phyloP scores from a whole-genome alignment of 441 rosid species.

The Sinapis alba region DNA sequence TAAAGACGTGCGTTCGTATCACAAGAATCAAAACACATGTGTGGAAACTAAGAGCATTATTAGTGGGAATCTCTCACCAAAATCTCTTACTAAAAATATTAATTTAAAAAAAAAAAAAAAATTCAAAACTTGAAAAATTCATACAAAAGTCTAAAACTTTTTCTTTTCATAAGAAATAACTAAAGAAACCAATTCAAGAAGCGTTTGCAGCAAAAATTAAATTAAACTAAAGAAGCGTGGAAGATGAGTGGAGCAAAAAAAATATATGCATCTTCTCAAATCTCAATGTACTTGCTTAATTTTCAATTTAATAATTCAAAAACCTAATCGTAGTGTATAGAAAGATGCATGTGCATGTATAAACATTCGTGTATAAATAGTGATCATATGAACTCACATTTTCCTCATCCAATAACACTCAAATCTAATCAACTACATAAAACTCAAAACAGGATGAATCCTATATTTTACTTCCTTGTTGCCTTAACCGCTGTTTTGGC shows the following conservation, averaged over 20 bases:
- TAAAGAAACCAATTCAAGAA: not conserved
- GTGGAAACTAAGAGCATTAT: too few species aligned
- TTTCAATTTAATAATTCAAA: not conserved
- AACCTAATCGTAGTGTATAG: not conserved
- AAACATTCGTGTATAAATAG: slow-evolving; percentile 31
- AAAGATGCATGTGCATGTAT: not conserved
- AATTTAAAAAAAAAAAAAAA: too few species aligned
- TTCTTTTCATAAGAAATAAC: not conserved
- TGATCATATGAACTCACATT: not conserved
- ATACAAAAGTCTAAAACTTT: too few species aligned
- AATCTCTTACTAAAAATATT: too few species aligned
- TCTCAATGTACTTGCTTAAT: not conserved
- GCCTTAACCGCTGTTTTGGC: slow-evolving; percentile 6
- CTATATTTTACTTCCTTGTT: slow-evolving; percentile 1
- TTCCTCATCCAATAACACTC: not conserved
- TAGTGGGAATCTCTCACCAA: too few species aligned
- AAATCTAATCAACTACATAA: not conserved
- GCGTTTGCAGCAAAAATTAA: not conserved
- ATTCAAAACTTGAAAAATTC: too few species aligned
- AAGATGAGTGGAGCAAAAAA: not conserved
- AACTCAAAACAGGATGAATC: not conserved
- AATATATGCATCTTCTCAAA: not conserved
- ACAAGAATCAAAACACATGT: too few species aligned
- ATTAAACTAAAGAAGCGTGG: not conserved
- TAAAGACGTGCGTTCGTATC: too few species aligned